Evolutionary conservation across 768 basidiomycete genomes (phyloP), one percentile per base, ranked within the genome.

Genomic region (Russula ochroleuca): DNA sequence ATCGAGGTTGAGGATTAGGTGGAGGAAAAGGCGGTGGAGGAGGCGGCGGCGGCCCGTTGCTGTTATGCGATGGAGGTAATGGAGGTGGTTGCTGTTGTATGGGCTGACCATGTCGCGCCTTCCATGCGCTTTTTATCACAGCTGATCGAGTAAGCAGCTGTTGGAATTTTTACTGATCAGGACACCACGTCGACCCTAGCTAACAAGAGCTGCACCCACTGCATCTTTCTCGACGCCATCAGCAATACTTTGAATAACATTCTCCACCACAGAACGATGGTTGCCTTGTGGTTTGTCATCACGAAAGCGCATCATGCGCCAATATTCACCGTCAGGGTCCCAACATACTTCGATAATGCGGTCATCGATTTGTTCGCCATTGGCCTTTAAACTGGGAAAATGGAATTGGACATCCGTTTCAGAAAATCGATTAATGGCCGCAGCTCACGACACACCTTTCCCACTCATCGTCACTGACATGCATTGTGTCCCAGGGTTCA

Each of bases 211-310:
- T 25, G 41, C 23, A 78, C 87, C 71, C 70, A 98, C 96, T 68
- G 79, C 79, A 45, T 92, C 85, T 70, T 90, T 89, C 71, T 96
- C 93, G 43, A 98, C 93, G 11, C 97, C 97, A 73, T 98, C 96
- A 49, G 84, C 83, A 66, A 99, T 98, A 68, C 88, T 95, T 68
- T 87, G 81, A 57, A 98, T 84, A 70, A 99, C 93, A 67, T 88
- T 91, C 61, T 91, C 85, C 52, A 98, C 93, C 60, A 94, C 85
- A 35, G 76, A 82, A 64, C 81, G 82, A 73, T 92, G 93, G 74
- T 99, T 99, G 17, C 94, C 97, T 67, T 95, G 76, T 3, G 85
- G 88, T 74, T 99, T 99, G 75, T 99, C 97, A 70, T 96, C 86
- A 69, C 97, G 77, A 73, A 96, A 95, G 51, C 97, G 85, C 85